Base-by-base conservation (phyloP, 2,329 filamentous ascomycete genomes). In the Colletotrichum tamarilloi region DNA sequence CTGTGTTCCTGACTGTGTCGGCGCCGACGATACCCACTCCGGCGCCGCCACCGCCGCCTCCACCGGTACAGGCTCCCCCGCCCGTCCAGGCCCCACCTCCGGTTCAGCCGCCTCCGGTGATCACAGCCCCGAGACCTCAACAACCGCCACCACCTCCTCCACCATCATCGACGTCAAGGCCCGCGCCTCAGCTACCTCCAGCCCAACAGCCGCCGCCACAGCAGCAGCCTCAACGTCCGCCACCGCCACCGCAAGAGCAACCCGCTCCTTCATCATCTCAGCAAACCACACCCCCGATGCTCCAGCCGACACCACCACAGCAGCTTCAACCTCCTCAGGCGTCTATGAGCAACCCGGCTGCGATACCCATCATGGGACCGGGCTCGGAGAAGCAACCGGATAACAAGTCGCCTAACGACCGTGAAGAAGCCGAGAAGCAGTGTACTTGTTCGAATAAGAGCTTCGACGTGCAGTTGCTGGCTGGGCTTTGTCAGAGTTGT, bases 391-490 rank as follows among this genome's bases (percentile, higher is more conserved):
- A 59, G 32, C 28, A 68, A 59, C 74, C 75, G 12, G 64, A 55
- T 4, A 76, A 72, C 63, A 49, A 49, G 42, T 49, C 28, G 62
- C 55, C 59, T 52, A 62, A 55, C 24, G 62, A 66, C 42, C 74
- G 73, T 32, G 76, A 77, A 38, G 75, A 77, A 19, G 78, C 78
- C 1, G 84, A 85, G 68, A 76, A 78, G 64, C 74, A 78, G 16
- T 85, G 84, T 64, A 81, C 84, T 4, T 85, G 84, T 63, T 63
- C 74, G 8, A 84, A 85, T 64, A 75, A 77, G 66, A 85, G 84
- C 75, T 85, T 85, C 64, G 78, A 85, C 58, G 84, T 85, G 14
- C 77, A 80, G 42, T 74, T 77, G 49, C 74, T 85, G n/a, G 80
- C 82, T 6, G 82, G 78, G 1, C 75, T 84, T 9, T 85, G 84